Evolutionary conservation across 192 early-diverging fungal genomes (phyloP), one percentile per base, ranked within the genome.

Genomic region (Umbelopsis ramanniana): DNA sequence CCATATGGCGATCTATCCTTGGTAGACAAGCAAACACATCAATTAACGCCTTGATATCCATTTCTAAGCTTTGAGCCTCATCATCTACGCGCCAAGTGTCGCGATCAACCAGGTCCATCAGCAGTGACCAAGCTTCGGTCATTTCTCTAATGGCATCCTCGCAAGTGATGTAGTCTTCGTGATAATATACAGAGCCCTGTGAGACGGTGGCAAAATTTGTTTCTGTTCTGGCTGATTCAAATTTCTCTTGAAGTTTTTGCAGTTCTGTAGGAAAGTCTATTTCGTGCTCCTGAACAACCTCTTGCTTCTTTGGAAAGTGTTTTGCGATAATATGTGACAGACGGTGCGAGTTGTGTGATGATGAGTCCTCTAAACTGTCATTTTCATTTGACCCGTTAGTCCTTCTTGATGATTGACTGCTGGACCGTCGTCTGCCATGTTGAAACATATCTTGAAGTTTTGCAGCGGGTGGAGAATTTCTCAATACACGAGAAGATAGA

Each of bases 391-490:
- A 63, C 7, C 33, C 48, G 48, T 0, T 12, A 29, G 57, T 63
- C 15, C 15, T 29, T 63, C 57, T 8, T 4, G 57, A 63, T 26
- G 57, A 63, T 19, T 63, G 57, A 37, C 57, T 63, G 26, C 57
- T 63, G 26, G 57, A 63, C 33, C 57, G 57, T 37, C 57, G 57
- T 63, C 57, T 38, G 5, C 57, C 57, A 38, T 63, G 33, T 35
- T 63, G 57, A 17, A 63, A 35, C 57, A 3, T 63, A 37, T 63
- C 57, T 12, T 63, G 57, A 5, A 63, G 4, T 37, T 63, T 63
- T 63, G 33, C 1, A 37, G 57, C 15, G 33, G 57, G 57, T n/a
- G 57, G 57, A 29, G 57, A 63, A 6, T 33, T 63, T 12, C 57
- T 11, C 6, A 63, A 63, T 35, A 63, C 26, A 17, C 33, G 57